Percentiles rank a stretch among this genome's conserved stretches.
phyloP scores from a whole-genome alignment of 306 rosid species.

The Mucuna pruriens region DNA sequence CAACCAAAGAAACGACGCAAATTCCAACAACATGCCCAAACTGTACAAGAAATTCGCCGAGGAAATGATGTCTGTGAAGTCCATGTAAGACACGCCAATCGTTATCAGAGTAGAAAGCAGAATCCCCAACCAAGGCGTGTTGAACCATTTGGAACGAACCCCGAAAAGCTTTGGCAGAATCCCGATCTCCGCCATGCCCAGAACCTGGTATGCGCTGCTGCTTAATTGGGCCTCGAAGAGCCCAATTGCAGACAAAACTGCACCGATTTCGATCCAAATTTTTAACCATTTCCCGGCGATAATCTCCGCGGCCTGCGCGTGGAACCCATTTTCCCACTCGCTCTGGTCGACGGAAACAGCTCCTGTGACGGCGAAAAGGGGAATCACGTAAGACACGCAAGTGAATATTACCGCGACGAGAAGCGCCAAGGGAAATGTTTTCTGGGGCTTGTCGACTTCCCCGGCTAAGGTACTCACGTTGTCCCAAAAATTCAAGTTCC shows the following conservation, averaged over 20 bases:
- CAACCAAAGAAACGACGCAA: constrained; percentile 63
- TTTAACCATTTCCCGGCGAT: constrained; percentile 67
- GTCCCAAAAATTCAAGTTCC: constrained; percentile 53
- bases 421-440: constrained; percentile 47
- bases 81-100: constrained; percentile 50
- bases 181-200: constrained; percentile 74
- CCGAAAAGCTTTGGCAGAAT: constrained; percentile 52
- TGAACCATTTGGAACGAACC: constrained; percentile 45
- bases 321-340: constrained; percentile 51
- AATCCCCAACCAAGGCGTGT: constrained; percentile 77
- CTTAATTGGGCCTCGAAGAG: constrained; percentile 71
- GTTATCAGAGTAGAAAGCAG: constrained; percentile 46
- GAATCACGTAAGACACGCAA: constrained; percentile 47
- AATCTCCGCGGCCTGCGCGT: constrained; percentile 56
- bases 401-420: constrained; percentile 42
- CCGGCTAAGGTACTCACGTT: constrained; percentile 49
- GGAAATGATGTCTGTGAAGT: constrained; percentile 42
- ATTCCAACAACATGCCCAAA: constrained; percentile 66
- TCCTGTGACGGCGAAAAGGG: constrained; percentile 45
- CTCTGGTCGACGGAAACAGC: constrained; percentile 39
- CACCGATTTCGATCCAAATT: constrained; percentile 57
- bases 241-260: constrained; percentile 62
- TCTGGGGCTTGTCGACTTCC: constrained; percentile 45
- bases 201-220: constrained; percentile 64
- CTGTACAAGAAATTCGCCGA: constrained; percentile 63